Evolutionary conservation across 2,329 filamentous ascomycete genomes (phyloP).

Genomic region (Calonectria honghensis): DNA sequence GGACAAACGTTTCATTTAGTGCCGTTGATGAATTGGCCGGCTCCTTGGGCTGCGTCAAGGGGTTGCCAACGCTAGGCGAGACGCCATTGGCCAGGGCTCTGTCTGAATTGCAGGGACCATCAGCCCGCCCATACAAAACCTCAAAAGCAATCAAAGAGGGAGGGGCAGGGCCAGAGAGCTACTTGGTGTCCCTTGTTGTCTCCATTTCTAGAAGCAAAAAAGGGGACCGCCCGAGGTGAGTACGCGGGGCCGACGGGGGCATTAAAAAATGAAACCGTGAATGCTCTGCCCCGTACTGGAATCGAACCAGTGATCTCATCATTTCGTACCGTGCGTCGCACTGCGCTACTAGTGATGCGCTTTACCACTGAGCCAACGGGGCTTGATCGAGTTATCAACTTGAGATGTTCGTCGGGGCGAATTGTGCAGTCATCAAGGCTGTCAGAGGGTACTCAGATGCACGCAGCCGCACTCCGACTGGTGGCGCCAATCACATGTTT

Average conservation of each 20-base stretch:
- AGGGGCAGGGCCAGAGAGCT: not conserved
- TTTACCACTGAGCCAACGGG: constrained; percentile 29
- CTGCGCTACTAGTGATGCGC: constrained; percentile 12
- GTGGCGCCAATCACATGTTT: not conserved
- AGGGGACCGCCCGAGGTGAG: not conserved
- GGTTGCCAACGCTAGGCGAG: not conserved
- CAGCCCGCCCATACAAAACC: too few species aligned
- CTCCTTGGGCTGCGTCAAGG: not conserved
- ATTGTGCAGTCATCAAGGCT: not conserved
- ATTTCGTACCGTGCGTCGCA: not conserved
- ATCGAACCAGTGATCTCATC: constrained; percentile 29
- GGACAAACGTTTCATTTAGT: not conserved
- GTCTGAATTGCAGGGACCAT: not conserved
- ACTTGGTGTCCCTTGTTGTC: not conserved
- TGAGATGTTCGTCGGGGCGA: not conserved
- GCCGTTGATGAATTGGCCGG: not conserved
- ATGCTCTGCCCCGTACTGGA: constrained; percentile 23
- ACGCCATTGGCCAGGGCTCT: not conserved
- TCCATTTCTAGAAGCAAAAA: constrained; percentile 1
- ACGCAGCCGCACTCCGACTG: not conserved
- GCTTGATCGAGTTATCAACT: not conserved
- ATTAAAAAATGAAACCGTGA: not conserved
- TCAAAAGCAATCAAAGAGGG: too few species aligned
- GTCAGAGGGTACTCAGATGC: not conserved
- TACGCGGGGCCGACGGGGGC: not conserved